phyloP scores from a whole-genome alignment of 495 filamentous ascomycete species.

The Pyronema domesticum region DNA sequence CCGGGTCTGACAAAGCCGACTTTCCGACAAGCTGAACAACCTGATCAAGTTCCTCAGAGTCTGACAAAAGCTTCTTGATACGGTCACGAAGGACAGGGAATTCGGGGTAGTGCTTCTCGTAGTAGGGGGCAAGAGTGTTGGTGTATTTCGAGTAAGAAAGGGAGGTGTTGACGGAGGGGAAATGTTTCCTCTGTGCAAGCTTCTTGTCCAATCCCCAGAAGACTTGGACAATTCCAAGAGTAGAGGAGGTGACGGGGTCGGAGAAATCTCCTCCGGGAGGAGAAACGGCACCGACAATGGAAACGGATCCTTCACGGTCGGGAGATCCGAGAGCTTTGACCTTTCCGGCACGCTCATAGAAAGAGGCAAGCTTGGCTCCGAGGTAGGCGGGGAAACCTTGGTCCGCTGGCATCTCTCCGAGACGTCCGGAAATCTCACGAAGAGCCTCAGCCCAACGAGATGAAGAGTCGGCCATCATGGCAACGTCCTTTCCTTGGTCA shows the following conservation, averaged over 20 bases:
- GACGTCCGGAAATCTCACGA: slow-evolving; percentile 95
- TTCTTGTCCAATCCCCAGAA: slow-evolving; percentile 99
- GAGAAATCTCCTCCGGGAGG: slow-evolving; percentile 98
- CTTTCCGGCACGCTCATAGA: slow-evolving; percentile 95
- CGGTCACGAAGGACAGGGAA: slow-evolving; percentile 86
- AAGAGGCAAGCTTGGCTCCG: slow-evolving; percentile 87
- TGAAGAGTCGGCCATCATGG: slow-evolving; percentile 99
- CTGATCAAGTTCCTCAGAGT: slow-evolving; percentile 93
- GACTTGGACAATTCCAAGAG: slow-evolving; percentile 93
- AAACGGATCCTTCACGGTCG: slow-evolving; percentile 73
- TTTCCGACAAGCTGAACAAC: slow-evolving; percentile 98
- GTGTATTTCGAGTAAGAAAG: slow-evolving; percentile 97
- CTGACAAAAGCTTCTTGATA: slow-evolving; percentile 77
- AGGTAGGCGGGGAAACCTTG: slow-evolving; percentile 98
- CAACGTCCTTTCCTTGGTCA: slow-evolving; percentile 92
- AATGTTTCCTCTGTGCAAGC: slow-evolving; percentile 95
- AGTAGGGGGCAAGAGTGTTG: slow-evolving; percentile 68
- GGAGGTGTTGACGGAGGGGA: slow-evolving; percentile 94
- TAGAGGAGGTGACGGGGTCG: slow-evolving; percentile 87
- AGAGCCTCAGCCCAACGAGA: slow-evolving; percentile 97
- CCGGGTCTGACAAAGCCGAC: slow-evolving; percentile 81
- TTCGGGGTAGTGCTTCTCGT: slow-evolving; percentile 78
- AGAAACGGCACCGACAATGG: slow-evolving; percentile 93
- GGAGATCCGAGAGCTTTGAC: slow-evolving; percentile 74
- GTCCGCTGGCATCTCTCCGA: slow-evolving; percentile 99